These are phyloP conservation scores for Cardamine resedifolia DNA, from an alignment of 345 rosid species.

Conservation along the genomic window DNA sequence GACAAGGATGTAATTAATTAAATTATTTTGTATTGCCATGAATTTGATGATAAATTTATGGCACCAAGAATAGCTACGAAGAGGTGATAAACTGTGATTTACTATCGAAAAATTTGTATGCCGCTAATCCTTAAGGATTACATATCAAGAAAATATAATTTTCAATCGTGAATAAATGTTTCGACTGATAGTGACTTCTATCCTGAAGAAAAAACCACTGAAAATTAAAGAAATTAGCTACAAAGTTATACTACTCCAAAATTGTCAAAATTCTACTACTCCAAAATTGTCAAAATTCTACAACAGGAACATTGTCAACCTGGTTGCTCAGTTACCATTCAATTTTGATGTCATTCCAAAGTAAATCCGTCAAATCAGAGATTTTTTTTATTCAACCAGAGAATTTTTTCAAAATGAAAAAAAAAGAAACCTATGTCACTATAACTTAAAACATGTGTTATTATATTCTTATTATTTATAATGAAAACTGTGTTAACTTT, in stretches of 20 bases:
- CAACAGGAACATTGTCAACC: slow-evolving; percentile 3
- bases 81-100: background rate
- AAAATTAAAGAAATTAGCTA: background rate
- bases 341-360: background rate
- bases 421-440: background rate
- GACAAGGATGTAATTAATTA: no score
- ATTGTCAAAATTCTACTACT: no score
- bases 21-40: no score
- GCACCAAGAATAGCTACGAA: background rate
- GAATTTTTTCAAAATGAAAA: no score
- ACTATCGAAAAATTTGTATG: background rate
- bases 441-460: background rate
- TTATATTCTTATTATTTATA: background rate
- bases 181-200: background rate
- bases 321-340: slow-evolving; percentile 8
- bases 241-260: no score
- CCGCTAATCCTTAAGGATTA: background rate
- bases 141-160: background rate
- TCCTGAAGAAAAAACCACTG: background rate
- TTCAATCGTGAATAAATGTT: no score
- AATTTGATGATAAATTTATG: no score
- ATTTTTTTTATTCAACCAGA: background rate
- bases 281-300: background rate
- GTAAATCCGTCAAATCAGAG: background rate
- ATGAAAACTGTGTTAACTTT: background rate